A percentile compares a stretch with the other conserved stretches of the same genome.
These are phyloP conservation scores for Emydomyces testavorans DNA, from an alignment of 2,329 filamentous ascomycete species.

Conservation along the genomic window DNA sequence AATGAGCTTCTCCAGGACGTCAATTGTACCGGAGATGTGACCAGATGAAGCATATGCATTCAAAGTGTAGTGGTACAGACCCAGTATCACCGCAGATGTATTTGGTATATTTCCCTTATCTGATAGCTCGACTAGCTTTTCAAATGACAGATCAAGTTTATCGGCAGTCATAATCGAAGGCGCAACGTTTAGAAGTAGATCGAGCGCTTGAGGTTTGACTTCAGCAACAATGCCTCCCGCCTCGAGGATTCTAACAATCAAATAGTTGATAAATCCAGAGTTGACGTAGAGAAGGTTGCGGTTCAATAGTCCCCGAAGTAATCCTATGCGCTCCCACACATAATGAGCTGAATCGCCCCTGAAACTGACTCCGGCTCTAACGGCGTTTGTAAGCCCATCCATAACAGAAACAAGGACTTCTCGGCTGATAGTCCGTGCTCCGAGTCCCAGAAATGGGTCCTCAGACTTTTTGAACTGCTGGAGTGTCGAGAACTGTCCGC, in stretches of 20 bases:
- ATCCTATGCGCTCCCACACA: conserved; percentile 30
- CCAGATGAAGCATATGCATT: conserved; percentile 14
- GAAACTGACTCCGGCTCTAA: conserved; percentile 33
- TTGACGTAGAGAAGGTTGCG: conserved; percentile 22
- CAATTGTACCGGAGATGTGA: conserved; percentile 13
- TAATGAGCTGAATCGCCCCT: conserved; percentile 25
- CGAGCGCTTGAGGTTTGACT: conserved; percentile 35
- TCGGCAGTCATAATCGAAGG: conserved; percentile 5
- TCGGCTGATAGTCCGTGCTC: conserved; percentile 42
- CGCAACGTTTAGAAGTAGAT: conserved; percentile 28
- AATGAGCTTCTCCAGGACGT: conserved; percentile 14
- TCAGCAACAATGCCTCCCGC: conserved; percentile 38
- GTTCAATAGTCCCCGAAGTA: conserved; percentile 24
- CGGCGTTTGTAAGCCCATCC: conserved; percentile 40
- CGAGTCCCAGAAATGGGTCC: conserved; percentile 32
- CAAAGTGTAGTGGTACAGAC: conserved; percentile 16
- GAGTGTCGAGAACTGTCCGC: conserved; percentile 16
- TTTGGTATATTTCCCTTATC: conserved; percentile 3
- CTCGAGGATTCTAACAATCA: conserved; percentile 42
- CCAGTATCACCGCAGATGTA: conserved; percentile 13
- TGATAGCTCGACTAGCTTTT: neutral
- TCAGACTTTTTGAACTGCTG: conserved; percentile 16
- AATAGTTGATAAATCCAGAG: conserved; percentile 26
- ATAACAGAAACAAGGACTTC: conserved; percentile 48
- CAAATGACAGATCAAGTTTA: neutral